phyloP scores from a whole-genome alignment of 1,139 yeast species.

The Nakaseomyces kungkrabaensis region DNA sequence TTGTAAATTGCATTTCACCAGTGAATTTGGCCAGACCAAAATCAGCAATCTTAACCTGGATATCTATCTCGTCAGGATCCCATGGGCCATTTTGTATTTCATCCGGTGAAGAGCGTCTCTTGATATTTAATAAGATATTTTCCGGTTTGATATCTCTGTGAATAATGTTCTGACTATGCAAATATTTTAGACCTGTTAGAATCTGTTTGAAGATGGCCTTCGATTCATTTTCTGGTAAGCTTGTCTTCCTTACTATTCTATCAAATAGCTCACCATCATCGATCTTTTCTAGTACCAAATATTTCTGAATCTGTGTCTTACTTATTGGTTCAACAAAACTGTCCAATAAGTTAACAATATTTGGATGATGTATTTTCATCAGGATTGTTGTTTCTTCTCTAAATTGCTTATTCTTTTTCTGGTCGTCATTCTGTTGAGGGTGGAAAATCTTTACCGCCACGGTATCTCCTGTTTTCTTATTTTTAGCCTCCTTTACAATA shows the following conservation, averaged over 20 bases:
- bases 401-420: constrained; percentile 38
- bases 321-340: constrained; percentile 61
- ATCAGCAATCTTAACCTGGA: constrained; percentile 68
- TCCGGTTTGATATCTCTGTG: constrained; percentile 78
- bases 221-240: constrained; percentile 51
- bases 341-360: constrained; percentile 57
- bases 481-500: constrained; percentile 58
- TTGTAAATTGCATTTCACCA: constrained; percentile 66
- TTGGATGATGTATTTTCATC: constrained; percentile 57
- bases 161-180: constrained; percentile 56
- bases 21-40: constrained; percentile 73
- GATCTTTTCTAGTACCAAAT: constrained; percentile 60
- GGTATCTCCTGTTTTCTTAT: constrained; percentile 45
- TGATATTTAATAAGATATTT: constrained; percentile 55
- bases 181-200: constrained; percentile 49
- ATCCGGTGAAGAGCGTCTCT: constrained; percentile 33
- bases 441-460: constrained; percentile 74
- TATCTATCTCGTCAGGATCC: constrained; percentile 55
- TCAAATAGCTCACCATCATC: constrained; percentile 69
- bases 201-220: constrained; percentile 52
- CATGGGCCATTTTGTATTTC: constrained; percentile 56
- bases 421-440: constrained; percentile 49
- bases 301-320: constrained; percentile 47
- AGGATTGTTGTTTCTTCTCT: constrained; percentile 61
- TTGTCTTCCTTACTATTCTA: constrained; percentile 54